Percentiles rank a stretch among this genome's conserved stretches.
Evolutionary conservation across 1,284 basidiomycete species (phyloP).

Genomic region (Gomphus sp.): DNA sequence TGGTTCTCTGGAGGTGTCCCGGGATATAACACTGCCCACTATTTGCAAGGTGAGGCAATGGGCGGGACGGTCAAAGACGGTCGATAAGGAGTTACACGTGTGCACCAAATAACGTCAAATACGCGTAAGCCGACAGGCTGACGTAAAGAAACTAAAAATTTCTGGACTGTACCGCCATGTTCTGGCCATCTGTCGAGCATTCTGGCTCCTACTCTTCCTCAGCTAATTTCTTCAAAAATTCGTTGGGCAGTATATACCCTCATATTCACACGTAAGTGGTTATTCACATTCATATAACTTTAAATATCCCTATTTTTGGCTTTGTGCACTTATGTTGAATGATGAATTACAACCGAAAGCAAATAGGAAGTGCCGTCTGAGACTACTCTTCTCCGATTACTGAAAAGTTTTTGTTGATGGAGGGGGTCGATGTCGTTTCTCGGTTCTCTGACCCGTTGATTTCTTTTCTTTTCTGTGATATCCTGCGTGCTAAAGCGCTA

Average conservation of each 20-base stretch:
- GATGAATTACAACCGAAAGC: constrained; percentile 10
- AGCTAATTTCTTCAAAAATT: neutral
- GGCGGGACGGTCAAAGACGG: constrained; percentile 1
- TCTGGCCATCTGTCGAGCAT: neutral
- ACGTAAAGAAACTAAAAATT: neutral
- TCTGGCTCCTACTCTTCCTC: neutral
- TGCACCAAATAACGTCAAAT: constrained; percentile 7
- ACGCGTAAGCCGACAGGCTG: constrained; percentile 1
- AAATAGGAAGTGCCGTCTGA: constrained; percentile 12
- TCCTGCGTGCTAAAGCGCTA: no score
- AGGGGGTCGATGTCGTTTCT: constrained; percentile 7
- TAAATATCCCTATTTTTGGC: neutral
- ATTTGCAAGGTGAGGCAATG: neutral
- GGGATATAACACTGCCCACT: neutral
- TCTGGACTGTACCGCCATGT: neutral
- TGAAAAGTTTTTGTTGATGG: constrained; percentile 5
- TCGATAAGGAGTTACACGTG: constrained; percentile 12
- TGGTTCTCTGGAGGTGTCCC: neutral
- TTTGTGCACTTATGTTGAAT: neutral
- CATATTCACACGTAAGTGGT: neutral
- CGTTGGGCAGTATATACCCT: neutral
- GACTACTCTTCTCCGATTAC: constrained; percentile 5
- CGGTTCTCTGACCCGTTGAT: constrained; percentile 7
- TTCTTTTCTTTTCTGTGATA: neutral
- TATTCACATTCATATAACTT: neutral